Evolutionary conservation across 306 rosid genomes (phyloP).

Genomic region (Vigna hirtella): DNA sequence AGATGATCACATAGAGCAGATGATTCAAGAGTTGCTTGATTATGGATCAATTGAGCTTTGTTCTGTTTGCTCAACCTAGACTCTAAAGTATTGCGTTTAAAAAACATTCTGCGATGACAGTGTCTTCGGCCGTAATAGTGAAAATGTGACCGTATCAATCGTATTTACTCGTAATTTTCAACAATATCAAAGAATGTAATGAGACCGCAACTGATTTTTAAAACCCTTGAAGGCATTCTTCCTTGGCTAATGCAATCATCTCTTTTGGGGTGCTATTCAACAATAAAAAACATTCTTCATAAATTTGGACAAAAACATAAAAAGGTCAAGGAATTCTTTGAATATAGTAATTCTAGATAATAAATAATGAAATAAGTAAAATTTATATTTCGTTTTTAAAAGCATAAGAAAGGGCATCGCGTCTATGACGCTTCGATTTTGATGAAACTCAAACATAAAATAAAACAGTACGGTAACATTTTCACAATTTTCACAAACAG

Average conservation of each 20-base stretch:
- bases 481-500: too few species aligned
- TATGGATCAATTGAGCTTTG: conserved; percentile 79
- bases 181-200: not conserved
- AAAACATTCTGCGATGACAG: not conserved
- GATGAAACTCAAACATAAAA: too few species aligned
- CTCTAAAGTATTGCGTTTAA: not conserved
- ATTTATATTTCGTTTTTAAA: too few species aligned
- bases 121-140: too few species aligned
- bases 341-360: too few species aligned
- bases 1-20: conserved; percentile 86
- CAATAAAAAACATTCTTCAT: too few species aligned
- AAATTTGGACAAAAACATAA: too few species aligned
- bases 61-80: conserved; percentile 56
- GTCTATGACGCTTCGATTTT: too few species aligned
- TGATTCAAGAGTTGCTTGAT: conserved; percentile 85
- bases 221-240: conserved; percentile 35
- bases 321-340: too few species aligned
- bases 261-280: conserved; percentile 26
- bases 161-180: not conserved
- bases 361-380: too few species aligned
- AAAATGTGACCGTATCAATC: not conserved
- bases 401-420: too few species aligned
- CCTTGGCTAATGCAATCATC: conserved; percentile 22
- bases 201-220: not conserved
- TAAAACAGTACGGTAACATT: too few species aligned